A percentile compares a stretch with the other conserved stretches of the same genome.
phyloP scores from a whole-genome alignment of 208 protist species.

The Endotrypanum monterogeii region DNA sequence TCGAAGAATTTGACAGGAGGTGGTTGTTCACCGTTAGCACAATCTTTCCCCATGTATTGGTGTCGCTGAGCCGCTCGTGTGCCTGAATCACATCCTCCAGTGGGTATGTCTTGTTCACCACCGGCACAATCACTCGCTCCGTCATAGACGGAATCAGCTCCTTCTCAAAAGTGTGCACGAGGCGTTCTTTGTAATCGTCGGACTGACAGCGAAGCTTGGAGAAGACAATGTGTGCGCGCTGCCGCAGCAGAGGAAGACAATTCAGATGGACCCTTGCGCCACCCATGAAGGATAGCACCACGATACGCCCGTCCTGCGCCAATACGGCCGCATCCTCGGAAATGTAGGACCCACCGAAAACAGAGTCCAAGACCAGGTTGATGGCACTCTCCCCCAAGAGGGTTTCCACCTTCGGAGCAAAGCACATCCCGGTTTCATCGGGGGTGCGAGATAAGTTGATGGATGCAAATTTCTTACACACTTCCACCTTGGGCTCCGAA shows the following conservation, averaged over 20 bases:
- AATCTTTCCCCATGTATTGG: constrained; percentile 67
- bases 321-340: constrained; percentile 59
- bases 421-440: constrained; percentile 69
- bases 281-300: constrained; percentile 74
- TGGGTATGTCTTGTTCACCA: constrained; percentile 67
- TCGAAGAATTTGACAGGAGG: background rate
- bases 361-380: constrained; percentile 79
- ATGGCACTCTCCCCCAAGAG: constrained; percentile 50
- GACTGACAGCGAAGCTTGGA: constrained; percentile 69
- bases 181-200: constrained; percentile 56
- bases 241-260: constrained; percentile 59
- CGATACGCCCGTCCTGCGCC: constrained; percentile 65
- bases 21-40: constrained; percentile 49
- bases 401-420: constrained; percentile 63
- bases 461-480: constrained; percentile 67
- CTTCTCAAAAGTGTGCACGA: constrained; percentile 57
- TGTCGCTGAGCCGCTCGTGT: constrained; percentile 60
- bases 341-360: constrained; percentile 79
- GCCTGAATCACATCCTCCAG: constrained; percentile 71
- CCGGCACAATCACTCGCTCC: constrained; percentile 53
- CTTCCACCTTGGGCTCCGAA: constrained; percentile 68
- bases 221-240: constrained; percentile 69
- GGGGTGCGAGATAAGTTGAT: constrained; percentile 58
- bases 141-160: constrained; percentile 65
- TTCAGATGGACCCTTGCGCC: constrained; percentile 60